A percentile compares a stretch with the other conserved stretches of the same genome.
These are phyloP conservation scores for Ganoderma resinaceum DNA, from an alignment of 1,284 basidiomycete genomes.

Conservation along the genomic window DNA sequence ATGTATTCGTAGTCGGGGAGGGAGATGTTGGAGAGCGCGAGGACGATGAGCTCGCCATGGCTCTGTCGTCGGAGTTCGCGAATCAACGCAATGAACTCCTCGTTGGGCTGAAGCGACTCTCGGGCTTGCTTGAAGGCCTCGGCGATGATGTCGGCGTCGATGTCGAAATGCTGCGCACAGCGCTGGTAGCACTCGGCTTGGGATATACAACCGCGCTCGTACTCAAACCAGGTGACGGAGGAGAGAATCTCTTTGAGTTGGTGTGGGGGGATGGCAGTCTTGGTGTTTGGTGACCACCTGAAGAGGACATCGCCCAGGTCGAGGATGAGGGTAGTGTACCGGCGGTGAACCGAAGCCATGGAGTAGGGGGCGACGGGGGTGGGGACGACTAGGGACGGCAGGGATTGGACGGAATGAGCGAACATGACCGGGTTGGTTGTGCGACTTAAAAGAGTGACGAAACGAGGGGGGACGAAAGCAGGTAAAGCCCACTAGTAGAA, in stretches of 20 bases:
- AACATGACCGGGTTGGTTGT: slow-evolving; percentile 12
- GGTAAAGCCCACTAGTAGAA: slow-evolving; percentile 14
- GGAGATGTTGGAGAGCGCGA: slow-evolving; percentile 69
- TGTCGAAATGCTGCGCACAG: slow-evolving; percentile 49
- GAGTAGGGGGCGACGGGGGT: slow-evolving; percentile 5
- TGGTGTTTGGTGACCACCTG: slow-evolving; percentile 58
- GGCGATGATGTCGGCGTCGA: slow-evolving; percentile 48
- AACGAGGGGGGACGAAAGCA: slow-evolving; percentile 1
- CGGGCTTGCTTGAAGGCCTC: slow-evolving; percentile 54
- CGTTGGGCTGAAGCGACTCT: slow-evolving; percentile 51
- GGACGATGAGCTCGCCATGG: slow-evolving; percentile 48
- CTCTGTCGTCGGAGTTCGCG: slow-evolving; percentile 49
- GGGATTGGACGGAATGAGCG: slow-evolving; percentile 16
- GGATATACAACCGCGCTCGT: slow-evolving; percentile 56
- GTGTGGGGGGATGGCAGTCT: slow-evolving; percentile 52
- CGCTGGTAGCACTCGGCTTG: slow-evolving; percentile 55
- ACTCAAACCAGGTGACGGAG: slow-evolving; percentile 60
- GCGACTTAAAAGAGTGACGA: slow-evolving; percentile 20
- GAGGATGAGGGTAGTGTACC: slow-evolving; percentile 48
- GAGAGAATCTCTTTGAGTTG: slow-evolving; percentile 53
- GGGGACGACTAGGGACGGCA: slow-evolving; percentile 19
- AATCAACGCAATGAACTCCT: slow-evolving; percentile 54
- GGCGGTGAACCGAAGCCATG: slow-evolving; percentile 31
- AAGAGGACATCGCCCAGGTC: slow-evolving; percentile 67
- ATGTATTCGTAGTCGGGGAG: slow-evolving; percentile 56